Percentiles rank a stretch among this genome's conserved stretches.
These are phyloP conservation scores for Hyphodiscus hymeniophilus DNA, from an alignment of 495 filamentous ascomycete species.

Conservation along the genomic window DNA sequence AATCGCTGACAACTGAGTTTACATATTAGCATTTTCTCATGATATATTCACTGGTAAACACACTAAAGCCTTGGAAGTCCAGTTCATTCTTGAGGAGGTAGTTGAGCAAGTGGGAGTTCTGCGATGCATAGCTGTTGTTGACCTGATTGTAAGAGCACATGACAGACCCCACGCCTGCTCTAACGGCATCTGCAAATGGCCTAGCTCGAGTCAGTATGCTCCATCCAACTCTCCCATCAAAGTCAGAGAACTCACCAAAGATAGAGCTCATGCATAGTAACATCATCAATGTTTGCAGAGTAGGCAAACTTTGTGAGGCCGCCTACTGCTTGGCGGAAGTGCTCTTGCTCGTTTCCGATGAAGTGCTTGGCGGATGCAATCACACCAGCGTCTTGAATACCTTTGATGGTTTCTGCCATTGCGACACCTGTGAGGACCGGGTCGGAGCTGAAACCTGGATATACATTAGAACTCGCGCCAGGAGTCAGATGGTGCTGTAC, in stretches of 20 bases:
- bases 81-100: conserved; percentile 83
- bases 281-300: conserved; percentile 86
- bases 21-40: conserved; percentile 3
- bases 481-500: not conserved
- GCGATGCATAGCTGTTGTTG: conserved; percentile 64
- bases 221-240: not conserved
- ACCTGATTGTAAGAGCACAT: conserved; percentile 95
- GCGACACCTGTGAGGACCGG: conserved; percentile 67
- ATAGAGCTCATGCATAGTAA: conserved; percentile 91
- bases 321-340: conserved; percentile 61
- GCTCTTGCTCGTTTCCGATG: conserved; percentile 67
- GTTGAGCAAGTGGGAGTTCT: conserved; percentile 69
- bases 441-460: conserved; percentile 54
- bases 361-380: conserved; percentile 80
- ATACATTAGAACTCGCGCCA: not conserved
- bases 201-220: conserved; percentile 20
- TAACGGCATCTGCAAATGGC: conserved; percentile 68
- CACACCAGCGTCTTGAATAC: conserved; percentile 74
- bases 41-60: not conserved
- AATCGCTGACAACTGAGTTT: conserved; percentile 66
- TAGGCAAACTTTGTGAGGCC: conserved; percentile 53
- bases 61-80: conserved; percentile 80
- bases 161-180: conserved; percentile 69
- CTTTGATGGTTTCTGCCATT: conserved; percentile 67
- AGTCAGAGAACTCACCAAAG: conserved; percentile 52